Evolutionary conservation across 169 alveolate genomes (phyloP).

Genomic region (Besnoitia besnoiti): DNA sequence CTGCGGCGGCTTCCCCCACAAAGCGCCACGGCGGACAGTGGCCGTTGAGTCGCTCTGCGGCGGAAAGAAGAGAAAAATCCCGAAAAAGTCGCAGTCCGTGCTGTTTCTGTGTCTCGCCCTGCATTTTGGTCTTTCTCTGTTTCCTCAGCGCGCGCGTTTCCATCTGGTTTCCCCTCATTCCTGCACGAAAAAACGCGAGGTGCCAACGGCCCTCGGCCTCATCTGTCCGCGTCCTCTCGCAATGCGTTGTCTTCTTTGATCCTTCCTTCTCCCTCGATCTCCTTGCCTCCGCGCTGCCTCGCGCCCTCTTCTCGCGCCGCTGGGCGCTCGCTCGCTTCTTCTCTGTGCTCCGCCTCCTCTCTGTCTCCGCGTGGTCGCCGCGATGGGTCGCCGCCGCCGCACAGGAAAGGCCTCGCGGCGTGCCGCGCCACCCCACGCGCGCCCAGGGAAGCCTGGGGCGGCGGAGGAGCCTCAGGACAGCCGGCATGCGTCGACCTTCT

Average conservation of each 20-base stretch:
- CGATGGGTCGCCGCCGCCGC: conserved; percentile 18
- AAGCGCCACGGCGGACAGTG: too few relatives aligned
- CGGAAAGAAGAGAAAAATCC: too few relatives aligned
- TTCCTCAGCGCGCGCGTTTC: too few relatives aligned
- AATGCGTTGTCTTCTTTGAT: neutral
- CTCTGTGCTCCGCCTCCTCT: too few relatives aligned
- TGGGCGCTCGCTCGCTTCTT: neutral
- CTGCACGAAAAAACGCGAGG: too few relatives aligned
- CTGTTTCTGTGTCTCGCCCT: too few relatives aligned
- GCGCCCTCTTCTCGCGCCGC: neutral
- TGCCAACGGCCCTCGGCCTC: too few relatives aligned
- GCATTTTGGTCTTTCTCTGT: too few relatives aligned
- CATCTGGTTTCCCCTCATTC: too few relatives aligned
- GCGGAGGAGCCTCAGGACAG: conserved; percentile 51
- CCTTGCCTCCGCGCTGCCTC: neutral
- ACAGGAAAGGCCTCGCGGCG: conserved; percentile 41
- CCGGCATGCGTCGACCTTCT: conserved; percentile 9
- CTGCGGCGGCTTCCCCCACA: too few relatives aligned
- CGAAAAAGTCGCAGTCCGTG: too few relatives aligned
- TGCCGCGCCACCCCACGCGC: conserved; percentile 23
- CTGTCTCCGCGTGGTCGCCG: neutral
- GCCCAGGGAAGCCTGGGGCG: neutral
- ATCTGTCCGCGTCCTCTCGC: neutral
- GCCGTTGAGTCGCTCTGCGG: too few relatives aligned
- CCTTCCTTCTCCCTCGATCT: neutral